Evolutionary conservation across 2,329 filamentous ascomycete genomes (phyloP).

Genomic region (Penicillium sp.): DNA sequence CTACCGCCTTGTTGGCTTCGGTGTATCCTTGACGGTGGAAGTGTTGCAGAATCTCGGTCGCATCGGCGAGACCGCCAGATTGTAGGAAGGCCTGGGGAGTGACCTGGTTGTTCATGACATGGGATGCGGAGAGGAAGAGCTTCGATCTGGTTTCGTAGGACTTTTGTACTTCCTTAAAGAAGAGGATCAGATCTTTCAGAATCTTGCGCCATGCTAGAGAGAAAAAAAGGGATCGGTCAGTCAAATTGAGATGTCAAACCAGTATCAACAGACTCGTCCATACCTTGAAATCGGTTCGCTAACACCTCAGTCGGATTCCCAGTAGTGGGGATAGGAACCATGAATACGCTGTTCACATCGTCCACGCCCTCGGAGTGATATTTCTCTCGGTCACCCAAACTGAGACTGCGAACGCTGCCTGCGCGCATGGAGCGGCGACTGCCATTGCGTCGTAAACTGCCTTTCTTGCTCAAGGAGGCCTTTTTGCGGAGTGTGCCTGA

Average conservation of each 20-base stretch:
- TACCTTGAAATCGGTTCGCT: conserved; percentile 86
- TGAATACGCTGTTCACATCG: conserved; percentile 78
- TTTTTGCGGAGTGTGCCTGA: conserved; percentile 89
- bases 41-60: conserved; percentile 74
- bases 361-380: conserved; percentile 56
- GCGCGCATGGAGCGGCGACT: conserved; percentile 82
- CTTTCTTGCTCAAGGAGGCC: conserved; percentile 71
- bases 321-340: conserved; percentile 83
- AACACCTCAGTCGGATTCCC: conserved; percentile 87
- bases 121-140: conserved; percentile 77
- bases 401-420: conserved; percentile 82
- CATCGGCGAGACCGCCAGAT: conserved; percentile 85
- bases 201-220: conserved; percentile 85
- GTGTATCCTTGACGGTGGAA: conserved; percentile 80
- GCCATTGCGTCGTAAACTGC: conserved; percentile 75
- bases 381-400: conserved; percentile 65
- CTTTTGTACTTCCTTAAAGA: conserved; percentile 88
- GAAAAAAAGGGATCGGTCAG: neutral
- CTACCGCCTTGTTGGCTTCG: conserved; percentile 84
- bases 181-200: conserved; percentile 89
- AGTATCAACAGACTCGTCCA: neutral
- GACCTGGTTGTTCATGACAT: conserved; percentile 78
- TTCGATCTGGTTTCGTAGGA: conserved; percentile 88
- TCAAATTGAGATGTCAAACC: conserved; percentile 1
- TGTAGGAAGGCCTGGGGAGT: conserved; percentile 75